Base-by-base conservation (phyloP, 805 yeast species). In the Pichia exigua region DNA sequence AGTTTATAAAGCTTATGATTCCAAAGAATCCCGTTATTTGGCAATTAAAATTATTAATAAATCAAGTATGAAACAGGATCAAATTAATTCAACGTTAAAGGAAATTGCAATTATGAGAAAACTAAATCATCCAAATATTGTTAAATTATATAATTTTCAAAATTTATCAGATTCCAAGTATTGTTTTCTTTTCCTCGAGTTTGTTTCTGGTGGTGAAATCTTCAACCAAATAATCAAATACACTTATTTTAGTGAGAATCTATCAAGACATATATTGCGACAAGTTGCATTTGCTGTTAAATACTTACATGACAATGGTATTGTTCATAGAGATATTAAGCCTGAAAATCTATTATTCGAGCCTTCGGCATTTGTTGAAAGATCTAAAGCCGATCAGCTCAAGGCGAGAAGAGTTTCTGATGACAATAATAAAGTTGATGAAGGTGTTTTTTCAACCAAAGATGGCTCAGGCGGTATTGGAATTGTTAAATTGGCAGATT, bases 41-140 rank as follows among this genome's bases (percentile, higher is more conserved):
- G 96, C 96, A 13, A 78, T 88, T 60, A 88, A 88, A 61, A 78
- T 87, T 53, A 86, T 89, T 44, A 75, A 79, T 58, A 88, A 88
- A 63, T 67, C 68, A 44, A 74, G 75, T 49, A 71, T 84, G 73
- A 70, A 74, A 48, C 52, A 62, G 24, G 76, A 76, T 45, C 84
- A 80, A 58, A 69, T 78, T 13, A 71, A 76, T 48, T 78, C 82
- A 44, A 82, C 84, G 44, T 69, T 78, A 54, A 85, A 85, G 61
- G 95, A 86, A 67, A 86, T 85, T 43, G 75, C 81, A 21, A 83
- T 86, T 47, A 84, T 86, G 90, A 72, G 83, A 42, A 81, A 78
- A 56, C 66, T 83, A 22, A 62, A 76, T 47, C 89, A 85, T 60
- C 73, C 76, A 28, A 83, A 86, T 64, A 72, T 87, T 24, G 78